Evolutionary conservation across 2,329 filamentous ascomycete species (phyloP).

Genomic region (Aspergillus unguis): DNA sequence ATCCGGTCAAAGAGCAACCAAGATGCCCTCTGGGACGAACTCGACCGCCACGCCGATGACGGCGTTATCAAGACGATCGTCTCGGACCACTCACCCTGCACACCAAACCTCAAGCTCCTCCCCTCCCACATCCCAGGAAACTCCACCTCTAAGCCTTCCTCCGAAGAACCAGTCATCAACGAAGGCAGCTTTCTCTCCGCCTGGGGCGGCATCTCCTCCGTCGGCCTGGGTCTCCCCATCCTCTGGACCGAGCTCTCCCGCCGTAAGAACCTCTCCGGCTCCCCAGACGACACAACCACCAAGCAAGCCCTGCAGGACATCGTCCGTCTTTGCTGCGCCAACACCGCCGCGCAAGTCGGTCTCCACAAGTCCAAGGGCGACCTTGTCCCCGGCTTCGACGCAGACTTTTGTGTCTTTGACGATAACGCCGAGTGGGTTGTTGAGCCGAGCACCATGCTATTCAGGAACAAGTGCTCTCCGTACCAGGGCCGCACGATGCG

Average conservation of each 20-base stretch:
- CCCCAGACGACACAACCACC: slow-evolving; percentile 38
- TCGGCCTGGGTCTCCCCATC: slow-evolving; percentile 88
- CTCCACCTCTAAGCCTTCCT: slow-evolving; percentile 10
- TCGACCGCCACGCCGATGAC: slow-evolving; percentile 57
- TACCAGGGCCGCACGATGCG: slow-evolving; percentile 78
- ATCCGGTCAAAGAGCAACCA: slow-evolving; percentile 80
- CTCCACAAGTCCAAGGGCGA: slow-evolving; percentile 78
- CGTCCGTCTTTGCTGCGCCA: slow-evolving; percentile 77
- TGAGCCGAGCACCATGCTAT: slow-evolving; percentile 76
- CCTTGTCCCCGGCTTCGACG: slow-evolving; percentile 76
- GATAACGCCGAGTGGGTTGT: slow-evolving; percentile 76
- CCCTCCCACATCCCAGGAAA: slow-evolving; percentile 63
- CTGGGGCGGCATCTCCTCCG: slow-evolving; percentile 94
- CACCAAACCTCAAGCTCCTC: slow-evolving; percentile 86
- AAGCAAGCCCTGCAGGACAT: slow-evolving; percentile 68
- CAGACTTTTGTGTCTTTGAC: slow-evolving; percentile 89
- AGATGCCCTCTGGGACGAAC: slow-evolving; percentile 81
- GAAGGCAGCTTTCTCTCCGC: slow-evolving; percentile 88
- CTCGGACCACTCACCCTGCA: slow-evolving; percentile 94
- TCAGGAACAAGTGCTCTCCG: slow-evolving; percentile 87
- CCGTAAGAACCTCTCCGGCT: slow-evolving; percentile 49
- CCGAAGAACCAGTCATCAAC: slow-evolving; percentile 29
- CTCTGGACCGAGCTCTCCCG: slow-evolving; percentile 73
- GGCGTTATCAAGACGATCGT: slow-evolving; percentile 90
- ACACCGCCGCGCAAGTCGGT: slow-evolving; percentile 85